Evolutionary conservation across 495 filamentous ascomycete genomes (phyloP).

Genomic region (Neurospora sp.): DNA sequence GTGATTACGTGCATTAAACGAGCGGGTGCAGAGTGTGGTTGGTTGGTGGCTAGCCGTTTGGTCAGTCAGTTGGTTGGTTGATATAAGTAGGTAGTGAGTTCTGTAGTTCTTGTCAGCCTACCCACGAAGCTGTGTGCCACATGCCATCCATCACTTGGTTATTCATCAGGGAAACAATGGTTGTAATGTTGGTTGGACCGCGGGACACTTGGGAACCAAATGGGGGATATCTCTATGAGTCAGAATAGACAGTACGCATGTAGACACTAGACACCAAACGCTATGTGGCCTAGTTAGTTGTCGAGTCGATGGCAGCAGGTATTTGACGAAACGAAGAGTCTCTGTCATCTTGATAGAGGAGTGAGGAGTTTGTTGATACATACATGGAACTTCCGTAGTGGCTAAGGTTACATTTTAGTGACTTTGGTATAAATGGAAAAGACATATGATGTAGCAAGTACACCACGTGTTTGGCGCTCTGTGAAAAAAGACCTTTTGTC

Average conservation of each 20-base stretch:
- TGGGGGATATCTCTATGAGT: neutral
- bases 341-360: neutral
- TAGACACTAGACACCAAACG: neutral
- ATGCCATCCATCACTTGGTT: neutral
- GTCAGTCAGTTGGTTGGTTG: neutral
- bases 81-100: neutral
- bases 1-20: neutral
- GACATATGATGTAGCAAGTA: neutral
- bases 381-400: neutral
- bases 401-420: neutral
- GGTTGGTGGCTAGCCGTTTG: neutral
- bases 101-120: neutral
- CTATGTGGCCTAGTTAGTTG: neutral
- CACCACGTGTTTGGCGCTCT: neutral
- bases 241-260: neutral
- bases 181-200: neutral
- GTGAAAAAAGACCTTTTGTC: neutral
- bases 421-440: neutral
- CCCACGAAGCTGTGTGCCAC: neutral
- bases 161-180: neutral
- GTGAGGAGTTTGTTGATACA: neutral
- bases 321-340: neutral
- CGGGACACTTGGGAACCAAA: neutral
- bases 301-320: neutral
- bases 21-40: neutral